These are phyloP conservation scores for Phaffia australis DNA, from an alignment of 768 basidiomycete species.

Conservation along the genomic window DNA sequence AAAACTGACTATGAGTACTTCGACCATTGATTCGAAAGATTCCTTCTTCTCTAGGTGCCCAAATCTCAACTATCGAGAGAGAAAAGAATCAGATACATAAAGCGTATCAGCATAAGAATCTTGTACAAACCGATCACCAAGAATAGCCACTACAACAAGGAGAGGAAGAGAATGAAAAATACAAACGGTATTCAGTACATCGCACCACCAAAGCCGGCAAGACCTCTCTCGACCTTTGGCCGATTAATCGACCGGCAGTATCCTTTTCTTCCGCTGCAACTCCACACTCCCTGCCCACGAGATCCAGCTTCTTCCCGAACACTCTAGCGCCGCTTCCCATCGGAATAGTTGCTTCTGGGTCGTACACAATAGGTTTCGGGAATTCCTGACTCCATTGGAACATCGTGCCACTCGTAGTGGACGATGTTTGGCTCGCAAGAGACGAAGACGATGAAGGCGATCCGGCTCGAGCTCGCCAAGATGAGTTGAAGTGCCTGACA, in stretches of 20 bases:
- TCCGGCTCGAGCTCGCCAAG: conserved; percentile 11
- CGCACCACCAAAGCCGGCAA: conserved; percentile 68
- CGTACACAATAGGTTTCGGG: not conserved
- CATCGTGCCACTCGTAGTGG: not conserved
- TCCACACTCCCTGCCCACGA: conserved; percentile 51
- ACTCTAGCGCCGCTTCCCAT: conserved; percentile 41
- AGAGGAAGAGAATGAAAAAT: not conserved
- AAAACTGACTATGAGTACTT: conserved; percentile 51
- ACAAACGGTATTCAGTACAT: conserved; percentile 54
- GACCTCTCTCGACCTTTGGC: conserved; percentile 19
- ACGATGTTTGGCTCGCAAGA: not conserved
- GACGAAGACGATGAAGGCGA: not conserved
- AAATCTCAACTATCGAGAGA: conserved; percentile 13
- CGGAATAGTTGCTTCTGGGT: not conserved
- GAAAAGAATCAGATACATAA: not conserved
- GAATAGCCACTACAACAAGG: not conserved
- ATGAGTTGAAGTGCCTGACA: conserved; percentile 17
- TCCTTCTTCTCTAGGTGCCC: conserved; percentile 19
- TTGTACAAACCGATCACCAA: not conserved
- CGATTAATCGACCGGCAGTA: conserved; percentile 26
- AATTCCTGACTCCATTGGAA: not conserved
- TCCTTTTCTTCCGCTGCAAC: conserved; percentile 44
- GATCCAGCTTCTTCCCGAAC: conserved; percentile 53
- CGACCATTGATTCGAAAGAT: conserved; percentile 65
- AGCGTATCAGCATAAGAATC: too few relatives aligned